Percentiles rank a stretch among this genome's conserved stretches.
phyloP scores from a whole-genome alignment of 202 grass and related monocot species.

The Carex sylvatica region DNA sequence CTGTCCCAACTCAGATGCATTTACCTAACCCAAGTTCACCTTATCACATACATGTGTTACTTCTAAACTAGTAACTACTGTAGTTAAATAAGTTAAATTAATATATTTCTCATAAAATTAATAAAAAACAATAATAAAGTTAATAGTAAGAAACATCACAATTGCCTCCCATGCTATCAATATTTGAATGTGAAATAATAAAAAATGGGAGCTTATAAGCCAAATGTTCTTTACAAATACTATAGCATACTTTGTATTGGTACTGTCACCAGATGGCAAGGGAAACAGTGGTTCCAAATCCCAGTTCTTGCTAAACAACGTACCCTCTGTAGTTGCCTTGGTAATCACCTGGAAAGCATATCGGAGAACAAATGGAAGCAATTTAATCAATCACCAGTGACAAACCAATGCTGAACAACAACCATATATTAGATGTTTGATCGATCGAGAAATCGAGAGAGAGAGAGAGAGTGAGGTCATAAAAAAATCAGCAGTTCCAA shows the following conservation, averaged over 20 bases:
- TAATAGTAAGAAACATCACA: constrained; percentile 7
- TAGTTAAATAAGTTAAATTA: not conserved
- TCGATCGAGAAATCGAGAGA: constrained; percentile 4
- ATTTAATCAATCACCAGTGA: constrained; percentile 5
- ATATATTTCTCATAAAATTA: not conserved
- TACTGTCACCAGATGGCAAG: constrained; percentile 42
- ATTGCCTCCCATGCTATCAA: constrained; percentile 8
- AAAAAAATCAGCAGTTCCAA: constrained; percentile 25
- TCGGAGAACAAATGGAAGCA: constrained; percentile 27
- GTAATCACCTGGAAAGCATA: constrained; percentile 50
- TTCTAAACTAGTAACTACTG: not conserved
- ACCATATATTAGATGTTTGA: not conserved
- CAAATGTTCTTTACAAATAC: not conserved
- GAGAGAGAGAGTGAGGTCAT: not conserved
- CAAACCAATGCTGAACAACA: not conserved
- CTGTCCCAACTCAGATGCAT: not conserved
- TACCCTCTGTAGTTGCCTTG: constrained; percentile 67
- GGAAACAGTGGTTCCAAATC: constrained; percentile 79
- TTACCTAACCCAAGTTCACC: not conserved
- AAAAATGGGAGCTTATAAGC: not conserved
- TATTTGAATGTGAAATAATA: not conserved
- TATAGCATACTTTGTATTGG: constrained; percentile 44
- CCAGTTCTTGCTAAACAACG: constrained; percentile 86
- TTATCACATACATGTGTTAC: not conserved
- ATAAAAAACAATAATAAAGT: not conserved